These are phyloP conservation scores for Alternaria arborescens DNA, from an alignment of 2,329 filamentous ascomycete species.

Conservation along the genomic window DNA sequence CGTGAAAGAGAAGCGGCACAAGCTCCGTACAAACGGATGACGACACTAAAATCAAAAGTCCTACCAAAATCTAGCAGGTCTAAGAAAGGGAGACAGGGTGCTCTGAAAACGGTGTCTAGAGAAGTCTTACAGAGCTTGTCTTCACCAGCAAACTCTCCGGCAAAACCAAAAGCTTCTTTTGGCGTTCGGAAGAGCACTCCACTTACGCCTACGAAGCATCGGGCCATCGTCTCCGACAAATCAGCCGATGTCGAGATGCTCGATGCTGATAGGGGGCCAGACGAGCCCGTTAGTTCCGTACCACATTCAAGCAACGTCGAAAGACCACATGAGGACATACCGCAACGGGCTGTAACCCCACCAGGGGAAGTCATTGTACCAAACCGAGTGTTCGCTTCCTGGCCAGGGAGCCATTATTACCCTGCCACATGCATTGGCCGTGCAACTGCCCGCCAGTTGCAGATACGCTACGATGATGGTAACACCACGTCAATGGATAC, in stretches of 20 bases:
- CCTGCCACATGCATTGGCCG: conserved; percentile 66
- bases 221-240: neutral
- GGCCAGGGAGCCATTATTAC: conserved; percentile 66
- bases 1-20: conserved; percentile 29
- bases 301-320: conserved; percentile 19
- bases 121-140: conserved; percentile 31
- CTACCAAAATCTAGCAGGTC: conserved; percentile 25
- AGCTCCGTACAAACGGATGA: conserved; percentile 26
- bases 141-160: conserved; percentile 23
- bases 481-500: conserved; percentile 53
- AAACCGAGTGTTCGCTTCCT: conserved; percentile 66
- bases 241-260: conserved; percentile 32
- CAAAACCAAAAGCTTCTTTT: conserved; percentile 10
- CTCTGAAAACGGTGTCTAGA: conserved; percentile 41
- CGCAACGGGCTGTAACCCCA: conserved; percentile 24
- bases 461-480: conserved; percentile 59
- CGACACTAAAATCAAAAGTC: conserved; percentile 34
- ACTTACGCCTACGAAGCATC: conserved; percentile 20
- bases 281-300: conserved; percentile 32
- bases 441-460: conserved; percentile 54
- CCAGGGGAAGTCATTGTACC: conserved; percentile 50
- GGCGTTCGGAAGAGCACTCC: conserved; percentile 18
- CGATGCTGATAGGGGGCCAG: conserved; percentile 24
- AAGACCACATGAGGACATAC: conserved; percentile 9
- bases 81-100: conserved; percentile 33